Percentiles rank a stretch among this genome's conserved stretches.
These are phyloP conservation scores for Nitzschia putrida DNA, from an alignment of 108 stramenopile species.

Conservation along the genomic window DNA sequence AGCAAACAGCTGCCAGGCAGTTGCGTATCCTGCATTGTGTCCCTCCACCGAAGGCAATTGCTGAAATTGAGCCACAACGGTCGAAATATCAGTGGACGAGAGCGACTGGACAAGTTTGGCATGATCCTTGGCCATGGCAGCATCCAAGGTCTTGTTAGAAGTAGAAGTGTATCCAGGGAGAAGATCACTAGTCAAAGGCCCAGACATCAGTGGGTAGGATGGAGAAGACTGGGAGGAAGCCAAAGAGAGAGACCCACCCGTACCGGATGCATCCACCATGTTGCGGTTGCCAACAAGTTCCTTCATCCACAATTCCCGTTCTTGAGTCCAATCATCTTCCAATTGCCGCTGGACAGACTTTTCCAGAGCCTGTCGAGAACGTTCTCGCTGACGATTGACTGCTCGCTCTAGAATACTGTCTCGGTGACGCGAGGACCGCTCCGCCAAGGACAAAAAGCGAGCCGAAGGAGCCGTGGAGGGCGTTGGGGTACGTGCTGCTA, in stretches of 20 bases:
- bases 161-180: conserved; percentile 16
- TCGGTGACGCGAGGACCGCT: conserved; percentile 17
- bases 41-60: conserved; percentile 4
- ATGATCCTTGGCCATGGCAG: conserved; percentile 17
- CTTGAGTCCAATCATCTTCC: conserved; percentile 43
- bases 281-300: conserved; percentile 39
- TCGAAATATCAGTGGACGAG: neutral
- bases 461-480: neutral
- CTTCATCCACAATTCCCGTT: conserved; percentile 46
- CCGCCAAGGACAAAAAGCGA: conserved; percentile 21
- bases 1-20: conserved; percentile 35
- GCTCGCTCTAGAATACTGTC: conserved; percentile 38
- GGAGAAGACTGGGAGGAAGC: conserved; percentile 2
- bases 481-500: neutral
- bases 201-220: neutral
- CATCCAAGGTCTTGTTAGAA: conserved; percentile 5
- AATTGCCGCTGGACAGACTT: conserved; percentile 34
- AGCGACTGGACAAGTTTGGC: conserved; percentile 13
- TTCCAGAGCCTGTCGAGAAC: conserved; percentile 19
- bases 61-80: conserved; percentile 14
- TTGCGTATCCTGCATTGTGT: conserved; percentile 28
- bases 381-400: conserved; percentile 26
- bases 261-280: conserved; percentile 25
- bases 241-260: neutral
- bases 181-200: conserved; percentile 1